These are phyloP conservation scores for Carpinus viminea DNA, from an alignment of 306 rosid genomes.

Conservation along the genomic window DNA sequence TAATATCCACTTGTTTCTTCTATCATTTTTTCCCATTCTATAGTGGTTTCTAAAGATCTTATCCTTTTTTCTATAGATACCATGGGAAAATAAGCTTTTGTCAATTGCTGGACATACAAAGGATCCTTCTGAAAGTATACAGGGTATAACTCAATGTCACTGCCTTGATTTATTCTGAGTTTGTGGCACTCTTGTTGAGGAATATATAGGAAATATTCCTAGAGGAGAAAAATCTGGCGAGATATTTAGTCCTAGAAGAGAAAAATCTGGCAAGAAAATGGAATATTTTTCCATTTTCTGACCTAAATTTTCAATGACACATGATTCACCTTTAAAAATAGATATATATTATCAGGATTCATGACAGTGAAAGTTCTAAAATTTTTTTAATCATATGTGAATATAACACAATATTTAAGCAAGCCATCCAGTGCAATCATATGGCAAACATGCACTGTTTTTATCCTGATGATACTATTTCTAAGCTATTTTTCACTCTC, in stretches of 20 bases:
- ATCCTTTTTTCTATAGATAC: conserved; percentile 49
- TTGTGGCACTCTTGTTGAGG: background rate
- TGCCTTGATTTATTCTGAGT: conserved; percentile 17
- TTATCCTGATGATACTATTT: background rate
- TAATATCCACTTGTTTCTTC: background rate
- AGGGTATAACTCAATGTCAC: conserved; percentile 46
- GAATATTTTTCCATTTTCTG: conserved; percentile 1
- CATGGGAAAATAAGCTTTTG: conserved; percentile 83
- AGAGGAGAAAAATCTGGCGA: conserved; percentile 9
- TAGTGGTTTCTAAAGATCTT: background rate
- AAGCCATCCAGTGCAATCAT: background rate
- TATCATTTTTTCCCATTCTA: background rate
- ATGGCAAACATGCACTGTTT: background rate
- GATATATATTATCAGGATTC: conserved; percentile 11
- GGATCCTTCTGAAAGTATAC: conserved; percentile 77
- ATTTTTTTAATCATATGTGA: background rate
- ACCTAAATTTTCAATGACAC: conserved; percentile 9
- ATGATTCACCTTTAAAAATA: conserved; percentile 1
- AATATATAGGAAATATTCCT: too few species aligned
- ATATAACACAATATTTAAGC: background rate
- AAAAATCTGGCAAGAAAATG: background rate
- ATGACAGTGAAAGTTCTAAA: background rate
- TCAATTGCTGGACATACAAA: conserved; percentile 87
- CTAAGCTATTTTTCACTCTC: conserved; percentile 17
- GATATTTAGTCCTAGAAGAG: background rate